These are phyloP conservation scores for Eimeria necatrix DNA, from an alignment of 169 alveolate species.

Conservation along the genomic window DNA sequence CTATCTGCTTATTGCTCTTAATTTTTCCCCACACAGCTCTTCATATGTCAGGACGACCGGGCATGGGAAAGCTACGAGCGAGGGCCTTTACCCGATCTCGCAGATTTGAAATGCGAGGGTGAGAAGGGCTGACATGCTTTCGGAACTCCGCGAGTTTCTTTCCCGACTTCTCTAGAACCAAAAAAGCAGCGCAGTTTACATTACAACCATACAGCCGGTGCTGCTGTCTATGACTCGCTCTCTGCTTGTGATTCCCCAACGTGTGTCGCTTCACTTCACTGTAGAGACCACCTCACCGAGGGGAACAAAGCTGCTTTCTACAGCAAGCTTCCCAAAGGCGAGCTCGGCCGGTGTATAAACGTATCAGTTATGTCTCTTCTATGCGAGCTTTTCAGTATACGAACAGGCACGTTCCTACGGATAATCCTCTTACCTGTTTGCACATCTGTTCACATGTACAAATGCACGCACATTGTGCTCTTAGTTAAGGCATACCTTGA, in stretches of 20 bases:
- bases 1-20: too few relatives aligned
- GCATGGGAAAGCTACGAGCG: conserved; percentile 73
- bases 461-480: background rate
- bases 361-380: too few relatives aligned
- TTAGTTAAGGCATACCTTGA: conserved; percentile 22
- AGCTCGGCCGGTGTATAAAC: too few relatives aligned
- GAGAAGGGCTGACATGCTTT: conserved; percentile 57
- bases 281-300: too few relatives aligned
- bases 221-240: background rate
- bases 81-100: conserved; percentile 37
- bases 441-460: background rate
- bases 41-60: conserved; percentile 74
- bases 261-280: too few relatives aligned
- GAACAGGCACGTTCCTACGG: too few relatives aligned
- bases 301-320: too few relatives aligned
- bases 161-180: conserved; percentile 69
- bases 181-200: background rate
- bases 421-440: too few relatives aligned
- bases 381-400: too few relatives aligned
- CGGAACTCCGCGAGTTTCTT: conserved; percentile 75
- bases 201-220: background rate
- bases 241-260: background rate
- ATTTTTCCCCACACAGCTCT: background rate
- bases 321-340: too few relatives aligned
- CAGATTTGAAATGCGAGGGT: conserved; percentile 62